A percentile compares a stretch with the other conserved stretches of the same genome.
These are phyloP conservation scores for Colletotrichum neosansevieriae DNA, from an alignment of 2,329 filamentous ascomycete species.

Conservation along the genomic window DNA sequence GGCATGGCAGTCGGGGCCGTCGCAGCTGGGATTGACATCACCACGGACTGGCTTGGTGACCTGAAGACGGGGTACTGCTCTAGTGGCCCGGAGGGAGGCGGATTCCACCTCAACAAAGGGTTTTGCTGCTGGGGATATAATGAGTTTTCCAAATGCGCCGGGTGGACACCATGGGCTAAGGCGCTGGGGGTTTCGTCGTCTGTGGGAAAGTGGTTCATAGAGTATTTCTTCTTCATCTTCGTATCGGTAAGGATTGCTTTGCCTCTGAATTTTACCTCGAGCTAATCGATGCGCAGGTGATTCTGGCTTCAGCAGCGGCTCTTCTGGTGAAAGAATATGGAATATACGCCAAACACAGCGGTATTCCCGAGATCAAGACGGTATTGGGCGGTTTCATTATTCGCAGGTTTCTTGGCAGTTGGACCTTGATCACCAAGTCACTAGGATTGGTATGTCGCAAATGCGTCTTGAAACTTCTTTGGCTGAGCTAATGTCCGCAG, in stretches of 20 bases:
- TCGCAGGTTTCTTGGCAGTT: slow-evolving; percentile 83
- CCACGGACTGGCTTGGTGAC: slow-evolving; percentile 93
- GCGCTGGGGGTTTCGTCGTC: slow-evolving; percentile 75
- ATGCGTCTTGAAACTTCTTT: not conserved
- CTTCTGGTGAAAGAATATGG: slow-evolving; percentile 87
- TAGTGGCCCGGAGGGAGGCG: slow-evolving; percentile 78
- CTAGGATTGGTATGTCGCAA: slow-evolving; percentile 77
- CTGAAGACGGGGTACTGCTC: slow-evolving; percentile 91
- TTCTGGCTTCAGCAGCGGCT: slow-evolving; percentile 83
- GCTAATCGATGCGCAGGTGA: slow-evolving; percentile 62
- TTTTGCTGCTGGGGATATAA: slow-evolving; percentile 97
- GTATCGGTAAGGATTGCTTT: slow-evolving; percentile 74
- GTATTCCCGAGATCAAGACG: slow-evolving; percentile 98
- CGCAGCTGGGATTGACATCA: slow-evolving; percentile 90
- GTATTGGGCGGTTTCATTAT: slow-evolving; percentile 95
- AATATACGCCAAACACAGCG: slow-evolving; percentile 90
- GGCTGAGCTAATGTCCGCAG: slow-evolving; percentile 57
- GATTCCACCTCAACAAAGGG: slow-evolving; percentile 89
- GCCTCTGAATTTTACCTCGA: not conserved
- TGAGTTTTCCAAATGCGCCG: slow-evolving; percentile 81
- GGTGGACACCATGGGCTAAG: slow-evolving; percentile 88
- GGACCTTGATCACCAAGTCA: slow-evolving; percentile 92
- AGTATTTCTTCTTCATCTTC: slow-evolving; percentile 88
- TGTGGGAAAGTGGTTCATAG: slow-evolving; percentile 82
- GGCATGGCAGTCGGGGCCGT: slow-evolving; percentile 86